Base-by-base conservation (phyloP, 2,329 filamentous ascomycete genomes). In the Teratosphaeria epicoccoides region DNA sequence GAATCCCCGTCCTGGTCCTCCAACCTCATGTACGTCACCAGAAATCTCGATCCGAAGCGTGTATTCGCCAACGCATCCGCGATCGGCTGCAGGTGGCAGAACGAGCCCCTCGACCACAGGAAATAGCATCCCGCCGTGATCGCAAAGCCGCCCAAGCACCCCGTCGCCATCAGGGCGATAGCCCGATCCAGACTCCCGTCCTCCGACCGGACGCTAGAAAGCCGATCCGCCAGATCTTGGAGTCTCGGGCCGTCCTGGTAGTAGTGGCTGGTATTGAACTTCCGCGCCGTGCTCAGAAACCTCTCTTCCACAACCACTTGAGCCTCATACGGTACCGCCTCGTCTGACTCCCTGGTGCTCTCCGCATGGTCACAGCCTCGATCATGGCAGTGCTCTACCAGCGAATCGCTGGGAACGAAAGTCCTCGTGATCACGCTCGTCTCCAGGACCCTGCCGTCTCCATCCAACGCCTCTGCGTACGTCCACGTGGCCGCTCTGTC, bases 401-500 rank as follows among this genome's bases (percentile, higher is more conserved):
- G 56, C 6, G 33, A 53, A 2, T 58, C 55, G 23, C 65, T 67
- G 6, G 68, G 68, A 11, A 68, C 59, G 51, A 70, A 71, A 4
- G 68, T 70, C 52, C 62, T 64, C 25, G 60, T 54, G 20, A 68
- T 61, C 6, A 61, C 59, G 48, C 65, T 68, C 17, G 61, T 55
- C 46, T 64, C 63, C 47, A 71, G 55, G 4, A 57, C 49, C n/a
- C 53, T 51, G 3, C 66, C 67, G 17, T 60, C 49, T 6, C 23
- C 55, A 52, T 68, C 63, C 7, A 68, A 24, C 14, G 66, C 67
- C 51, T 68, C 64, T 0, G 64, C 66, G 46, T 64, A 68, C 1
- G 61, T 50, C 64, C 65, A 69, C 1, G 47, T 49, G 9, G 54
- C 56, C 24, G 60, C 59, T 2, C 46, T 53, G 6, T 58, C 54